A percentile compares a stretch with the other conserved stretches of the same genome.
phyloP scores from a whole-genome alignment of 2,329 filamentous ascomycete species.

The Periconia digitata region DNA sequence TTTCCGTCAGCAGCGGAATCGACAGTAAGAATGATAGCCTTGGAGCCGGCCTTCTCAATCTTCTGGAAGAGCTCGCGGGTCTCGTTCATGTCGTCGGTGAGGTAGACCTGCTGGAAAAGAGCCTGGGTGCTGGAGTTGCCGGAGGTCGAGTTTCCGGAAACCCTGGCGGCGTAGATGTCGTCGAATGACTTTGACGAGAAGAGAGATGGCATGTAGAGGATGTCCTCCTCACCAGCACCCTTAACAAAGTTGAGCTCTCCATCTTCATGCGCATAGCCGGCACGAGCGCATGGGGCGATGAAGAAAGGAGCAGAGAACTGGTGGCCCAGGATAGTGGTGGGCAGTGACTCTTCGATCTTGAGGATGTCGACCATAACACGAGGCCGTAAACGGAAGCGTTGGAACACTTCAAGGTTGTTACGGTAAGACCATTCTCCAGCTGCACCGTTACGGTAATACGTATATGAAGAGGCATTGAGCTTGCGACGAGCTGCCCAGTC shows the following conservation, averaged over 20 bases:
- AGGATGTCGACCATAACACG: slow-evolving; percentile 55
- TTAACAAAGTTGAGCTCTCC: slow-evolving; percentile 55
- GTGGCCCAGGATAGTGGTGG: slow-evolving; percentile 55
- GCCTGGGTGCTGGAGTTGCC: slow-evolving; percentile 24
- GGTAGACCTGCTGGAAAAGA: slow-evolving; percentile 47
- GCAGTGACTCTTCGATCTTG: slow-evolving; percentile 38
- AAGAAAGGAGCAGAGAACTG: slow-evolving; percentile 60
- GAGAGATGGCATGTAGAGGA: slow-evolving; percentile 53
- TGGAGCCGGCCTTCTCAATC: slow-evolving; percentile 39
- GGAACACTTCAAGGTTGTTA: slow-evolving; percentile 59
- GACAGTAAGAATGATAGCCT: slow-evolving; percentile 47
- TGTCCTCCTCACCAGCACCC: slow-evolving; percentile 51
- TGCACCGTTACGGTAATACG: slow-evolving; percentile 61
- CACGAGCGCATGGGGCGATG: slow-evolving; percentile 49
- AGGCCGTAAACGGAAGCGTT: slow-evolving; percentile 53
- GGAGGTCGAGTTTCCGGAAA: slow-evolving; percentile 4
- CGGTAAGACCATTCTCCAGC: slow-evolving; percentile 59
- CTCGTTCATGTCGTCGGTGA: slow-evolving; percentile 33
- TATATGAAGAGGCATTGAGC: slow-evolving; percentile 52
- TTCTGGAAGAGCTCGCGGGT: slow-evolving; percentile 34
- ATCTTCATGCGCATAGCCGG: slow-evolving; percentile 48
- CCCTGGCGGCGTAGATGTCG: slow-evolving; percentile 32
- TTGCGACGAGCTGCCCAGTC: slow-evolving; percentile 55
- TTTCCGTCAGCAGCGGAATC: slow-evolving; percentile 45
- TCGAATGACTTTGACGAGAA: slow-evolving; percentile 38